These are phyloP conservation scores for Yamadazyma mexicana DNA, from an alignment of 1,139 yeast species.

Conservation along the genomic window DNA sequence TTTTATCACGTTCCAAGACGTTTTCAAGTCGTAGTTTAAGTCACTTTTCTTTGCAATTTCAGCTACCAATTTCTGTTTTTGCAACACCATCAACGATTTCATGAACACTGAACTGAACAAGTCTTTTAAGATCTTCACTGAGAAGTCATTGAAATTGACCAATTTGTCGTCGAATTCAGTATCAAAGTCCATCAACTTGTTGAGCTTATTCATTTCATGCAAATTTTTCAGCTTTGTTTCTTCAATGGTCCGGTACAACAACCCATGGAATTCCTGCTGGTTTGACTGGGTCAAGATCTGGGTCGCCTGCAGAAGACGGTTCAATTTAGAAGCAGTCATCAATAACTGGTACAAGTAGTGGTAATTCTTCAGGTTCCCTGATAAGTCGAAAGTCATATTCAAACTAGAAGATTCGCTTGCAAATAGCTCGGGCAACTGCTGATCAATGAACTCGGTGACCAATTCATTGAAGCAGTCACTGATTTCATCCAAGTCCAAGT, in stretches of 20 bases:
- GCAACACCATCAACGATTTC: slow-evolving; percentile 63
- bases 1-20: slow-evolving; percentile 60
- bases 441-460: slow-evolving; percentile 31
- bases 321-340: slow-evolving; percentile 60
- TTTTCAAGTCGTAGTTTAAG: slow-evolving; percentile 36
- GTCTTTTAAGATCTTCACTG: slow-evolving; percentile 64
- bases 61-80: slow-evolving; percentile 65
- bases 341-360: slow-evolving; percentile 57
- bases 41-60: slow-evolving; percentile 39
- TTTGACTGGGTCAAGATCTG: slow-evolving; percentile 49
- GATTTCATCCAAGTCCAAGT: slow-evolving; percentile 55
- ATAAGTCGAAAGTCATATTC: slow-evolving; percentile 13
- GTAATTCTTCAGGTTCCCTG: slow-evolving; percentile 14
- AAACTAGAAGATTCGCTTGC: slow-evolving; percentile 9
- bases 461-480: slow-evolving; percentile 49
- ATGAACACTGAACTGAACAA: slow-evolving; percentile 68
- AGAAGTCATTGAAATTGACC: slow-evolving; percentile 43
- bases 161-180: slow-evolving; percentile 21
- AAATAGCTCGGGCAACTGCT: slow-evolving; percentile 31
- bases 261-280: slow-evolving; percentile 44
- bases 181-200: slow-evolving; percentile 29
- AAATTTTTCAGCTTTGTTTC: slow-evolving; percentile 56
- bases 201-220: slow-evolving; percentile 30
- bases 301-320: slow-evolving; percentile 62
- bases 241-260: slow-evolving; percentile 62